phyloP scores from a whole-genome alignment of 768 basidiomycete species.

The Sarcomyxa edulis region DNA sequence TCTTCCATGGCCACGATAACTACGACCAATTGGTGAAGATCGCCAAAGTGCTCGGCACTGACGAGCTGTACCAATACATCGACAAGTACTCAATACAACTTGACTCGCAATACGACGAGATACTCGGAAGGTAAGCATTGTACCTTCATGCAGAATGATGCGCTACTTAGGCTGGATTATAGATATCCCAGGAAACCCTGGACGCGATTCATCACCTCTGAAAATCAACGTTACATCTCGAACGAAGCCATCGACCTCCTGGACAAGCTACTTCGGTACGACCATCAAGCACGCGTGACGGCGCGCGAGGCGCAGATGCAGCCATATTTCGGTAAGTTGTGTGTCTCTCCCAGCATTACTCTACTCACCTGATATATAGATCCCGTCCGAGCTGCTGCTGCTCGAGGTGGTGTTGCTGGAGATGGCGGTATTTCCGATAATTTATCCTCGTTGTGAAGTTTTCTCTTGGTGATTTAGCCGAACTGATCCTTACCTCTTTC shows the following conservation, averaged over 20 bases:
- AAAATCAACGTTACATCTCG: conserved; percentile 93
- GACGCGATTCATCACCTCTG: conserved; percentile 91
- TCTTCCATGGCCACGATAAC: conserved; percentile 99
- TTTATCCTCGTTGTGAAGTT: conserved; percentile 21
- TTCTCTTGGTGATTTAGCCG: too few relatives aligned
- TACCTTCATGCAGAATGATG: conserved; percentile 2
- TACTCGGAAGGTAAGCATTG: conserved; percentile 68
- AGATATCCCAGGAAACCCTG: conserved; percentile 94
- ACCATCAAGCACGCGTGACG: conserved; percentile 94
- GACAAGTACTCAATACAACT: conserved; percentile 95
- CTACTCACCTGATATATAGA: conserved; percentile 32
- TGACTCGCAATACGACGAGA: conserved; percentile 93
- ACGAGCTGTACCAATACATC: conserved; percentile 88
- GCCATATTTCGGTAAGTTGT: conserved; percentile 77
- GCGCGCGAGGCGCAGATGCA: conserved; percentile 91
- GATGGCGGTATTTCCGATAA: conserved; percentile 51
- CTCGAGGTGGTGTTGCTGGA: conserved; percentile 48
- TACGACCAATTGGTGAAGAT: conserved; percentile 99
- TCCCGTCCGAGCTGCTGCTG: conserved; percentile 33
- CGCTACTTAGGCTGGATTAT: conserved; percentile 1
- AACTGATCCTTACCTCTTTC: not conserved
- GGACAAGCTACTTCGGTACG: conserved; percentile 93
- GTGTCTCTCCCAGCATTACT: conserved; percentile 6
- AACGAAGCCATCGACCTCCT: conserved; percentile 96
- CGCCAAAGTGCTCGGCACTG: conserved; percentile 94